These are phyloP conservation scores for Cercospora sp. DNA, from an alignment of 2,329 filamentous ascomycete genomes.

Conservation along the genomic window DNA sequence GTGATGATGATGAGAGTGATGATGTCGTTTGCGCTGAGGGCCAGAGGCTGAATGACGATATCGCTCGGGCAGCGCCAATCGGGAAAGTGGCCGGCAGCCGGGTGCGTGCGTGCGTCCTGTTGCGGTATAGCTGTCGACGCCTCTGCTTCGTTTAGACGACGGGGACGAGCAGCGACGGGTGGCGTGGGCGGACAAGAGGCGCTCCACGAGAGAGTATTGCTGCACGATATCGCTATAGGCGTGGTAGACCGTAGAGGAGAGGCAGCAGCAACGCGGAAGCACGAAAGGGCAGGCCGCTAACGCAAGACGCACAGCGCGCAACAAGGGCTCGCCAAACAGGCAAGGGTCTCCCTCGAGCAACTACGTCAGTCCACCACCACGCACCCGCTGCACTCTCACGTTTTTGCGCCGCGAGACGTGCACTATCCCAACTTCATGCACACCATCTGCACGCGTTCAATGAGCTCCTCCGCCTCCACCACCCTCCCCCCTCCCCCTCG, in stretches of 20 bases:
- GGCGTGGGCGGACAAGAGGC: neutral
- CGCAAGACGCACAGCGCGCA: neutral
- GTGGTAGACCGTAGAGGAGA: neutral
- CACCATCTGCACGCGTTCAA: conserved; percentile 4
- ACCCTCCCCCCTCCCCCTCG: neutral
- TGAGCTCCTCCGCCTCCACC: conserved; percentile 3
- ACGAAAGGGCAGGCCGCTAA: neutral
- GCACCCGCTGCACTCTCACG: neutral
- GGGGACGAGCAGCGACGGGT: neutral
- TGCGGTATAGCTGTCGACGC: neutral
- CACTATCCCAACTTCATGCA: conserved; percentile 1
- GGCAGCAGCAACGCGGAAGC: neutral
- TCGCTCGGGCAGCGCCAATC: neutral
- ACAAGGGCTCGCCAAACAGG: neutral
- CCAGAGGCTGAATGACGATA: neutral
- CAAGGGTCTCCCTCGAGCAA: neutral
- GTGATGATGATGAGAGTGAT: neutral
- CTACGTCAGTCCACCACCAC: conserved; percentile 1
- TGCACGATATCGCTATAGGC: neutral
- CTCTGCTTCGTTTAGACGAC: neutral
- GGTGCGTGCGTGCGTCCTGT: neutral
- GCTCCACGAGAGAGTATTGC: neutral
- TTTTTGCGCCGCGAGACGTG: neutral
- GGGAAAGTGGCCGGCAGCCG: neutral
- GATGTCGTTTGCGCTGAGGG: conserved; percentile 2